phyloP scores from a whole-genome alignment of 1,284 basidiomycete genomes.

The Ceratobasidium sp. region DNA sequence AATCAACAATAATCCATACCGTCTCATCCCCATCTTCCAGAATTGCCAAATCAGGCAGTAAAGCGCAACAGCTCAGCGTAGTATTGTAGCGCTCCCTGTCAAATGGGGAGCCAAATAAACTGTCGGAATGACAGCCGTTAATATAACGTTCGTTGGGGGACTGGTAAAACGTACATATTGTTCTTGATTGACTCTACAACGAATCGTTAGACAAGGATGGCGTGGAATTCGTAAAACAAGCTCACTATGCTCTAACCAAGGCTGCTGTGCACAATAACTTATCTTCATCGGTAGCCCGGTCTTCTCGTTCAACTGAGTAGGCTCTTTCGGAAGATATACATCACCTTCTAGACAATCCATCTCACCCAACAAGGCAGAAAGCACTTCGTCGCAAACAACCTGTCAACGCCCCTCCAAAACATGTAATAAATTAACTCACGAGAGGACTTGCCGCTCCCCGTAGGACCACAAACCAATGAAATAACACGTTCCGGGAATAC shows the following conservation, averaged over 20 bases:
- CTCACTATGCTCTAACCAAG: slow-evolving; percentile 43
- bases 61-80: slow-evolving; percentile 49
- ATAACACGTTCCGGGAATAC: slow-evolving; percentile 23
- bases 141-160: not conserved
- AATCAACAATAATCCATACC: slow-evolving; percentile 28
- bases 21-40: slow-evolving; percentile 48
- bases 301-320: slow-evolving; percentile 5
- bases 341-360: slow-evolving; percentile 39
- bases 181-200: slow-evolving; percentile 23
- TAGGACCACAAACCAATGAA: slow-evolving; percentile 38
- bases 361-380: slow-evolving; percentile 42
- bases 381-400: too few relatives aligned
- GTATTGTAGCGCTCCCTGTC: slow-evolving; percentile 52
- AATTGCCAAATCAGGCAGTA: slow-evolving; percentile 46
- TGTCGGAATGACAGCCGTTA: slow-evolving; percentile 46
- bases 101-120: slow-evolving; percentile 54
- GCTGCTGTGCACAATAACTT: slow-evolving; percentile 44
- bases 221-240: not conserved
- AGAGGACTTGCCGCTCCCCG: slow-evolving; percentile 39
- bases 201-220: too few relatives aligned
- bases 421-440: slow-evolving; percentile 13
- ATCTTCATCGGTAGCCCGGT: slow-evolving; percentile 26
- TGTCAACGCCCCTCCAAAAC: too few relatives aligned
- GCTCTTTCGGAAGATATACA: slow-evolving; percentile 39
- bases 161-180: not conserved